Evolutionary conservation across 2,329 filamentous ascomycete species (phyloP), one percentile per base, ranked within the genome.

Genomic region (Hymenoscyphus infarciens): DNA sequence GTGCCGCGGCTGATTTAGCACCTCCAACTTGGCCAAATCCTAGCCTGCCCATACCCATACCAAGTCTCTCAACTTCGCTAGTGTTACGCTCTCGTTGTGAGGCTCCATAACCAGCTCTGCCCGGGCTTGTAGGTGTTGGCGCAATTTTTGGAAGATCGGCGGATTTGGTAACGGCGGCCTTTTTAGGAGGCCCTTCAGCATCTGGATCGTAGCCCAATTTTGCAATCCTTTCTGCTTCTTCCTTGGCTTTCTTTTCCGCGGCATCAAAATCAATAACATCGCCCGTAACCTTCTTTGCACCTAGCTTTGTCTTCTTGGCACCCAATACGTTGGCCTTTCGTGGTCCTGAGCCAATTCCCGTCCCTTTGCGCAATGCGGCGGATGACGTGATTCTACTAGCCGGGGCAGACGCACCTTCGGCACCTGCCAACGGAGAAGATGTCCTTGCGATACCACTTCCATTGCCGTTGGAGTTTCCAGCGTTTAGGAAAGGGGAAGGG

Each of bases 161-260:
- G 13, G 71, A 67, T 31, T 73, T 75, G 3, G 73, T 67, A 22
- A 73, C 68, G 60, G 71, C 38, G 60, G 71, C 38, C 57, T 71
- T 66, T 68, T 82, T 79, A 63, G 85, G 81, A 67, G 78, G 75
- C 27, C 77, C 78, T 76, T 96, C 94, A 22, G 92, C 93, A 67
- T 97, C 90, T 0, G 93, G 92, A 71, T 99, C 92, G 73, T 99
- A 99, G 45, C 95, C 95, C 25, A 99, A 81, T 78, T 96, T 97
- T 75, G 89, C 92, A 74, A 97, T 95, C 69, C 95, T 88, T 77
- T 98, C 95, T 2, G 93, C 95, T 77, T 99, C 95, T 77, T 98
- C 95, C 76, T 94, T 96, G 53, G 95, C 95, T 79, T 96, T 97
- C 77, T 91, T 92, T 81, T 99, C 95, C 2, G 93, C 95, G 76